Evolutionary conservation across 2,329 filamentous ascomycete species (phyloP).

Genomic region (Albophoma yamanashiensis): DNA sequence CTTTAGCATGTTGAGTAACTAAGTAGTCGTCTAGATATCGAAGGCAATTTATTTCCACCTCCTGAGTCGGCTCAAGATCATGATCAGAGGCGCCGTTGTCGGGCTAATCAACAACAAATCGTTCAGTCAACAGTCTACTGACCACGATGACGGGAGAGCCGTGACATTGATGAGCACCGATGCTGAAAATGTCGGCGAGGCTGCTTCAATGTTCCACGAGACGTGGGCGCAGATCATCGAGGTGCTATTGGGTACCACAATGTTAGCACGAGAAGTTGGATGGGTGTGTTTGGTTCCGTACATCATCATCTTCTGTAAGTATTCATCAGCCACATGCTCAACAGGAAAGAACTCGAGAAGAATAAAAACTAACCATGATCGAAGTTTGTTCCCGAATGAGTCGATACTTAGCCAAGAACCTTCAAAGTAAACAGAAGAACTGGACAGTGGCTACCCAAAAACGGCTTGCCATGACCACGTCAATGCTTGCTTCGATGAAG

Average conservation of each 20-base stretch:
- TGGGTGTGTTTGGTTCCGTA: constrained; percentile 31
- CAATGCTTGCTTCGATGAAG: constrained; percentile 25
- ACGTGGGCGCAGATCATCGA: constrained; percentile 31
- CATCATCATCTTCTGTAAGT: constrained; percentile 28
- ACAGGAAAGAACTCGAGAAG: background rate
- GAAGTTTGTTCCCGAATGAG: constrained; percentile 30
- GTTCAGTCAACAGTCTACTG: constrained; percentile 9
- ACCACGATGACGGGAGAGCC: constrained; percentile 8
- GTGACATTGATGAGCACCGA: constrained; percentile 30
- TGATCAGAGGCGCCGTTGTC: constrained; percentile 22
- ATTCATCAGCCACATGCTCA: background rate
- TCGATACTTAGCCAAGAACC: constrained; percentile 24
- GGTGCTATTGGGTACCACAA: constrained; percentile 24
- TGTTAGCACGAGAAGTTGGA: constrained; percentile 27
- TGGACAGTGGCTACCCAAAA: constrained; percentile 31
- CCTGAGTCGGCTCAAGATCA: constrained; percentile 19
- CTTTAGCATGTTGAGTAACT: background rate
- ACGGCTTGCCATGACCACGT: constrained; percentile 23
- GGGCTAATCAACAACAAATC: constrained; percentile 23
- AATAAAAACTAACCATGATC: background rate
- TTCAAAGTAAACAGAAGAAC: constrained; percentile 21
- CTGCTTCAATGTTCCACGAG: constrained; percentile 28
- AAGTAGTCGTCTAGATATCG: background rate
- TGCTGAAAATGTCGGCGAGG: constrained; percentile 19
- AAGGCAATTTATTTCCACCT: constrained; percentile 12